phyloP scores from a whole-genome alignment of 768 basidiomycete species.

The Cystofilobasidium ferigula region DNA sequence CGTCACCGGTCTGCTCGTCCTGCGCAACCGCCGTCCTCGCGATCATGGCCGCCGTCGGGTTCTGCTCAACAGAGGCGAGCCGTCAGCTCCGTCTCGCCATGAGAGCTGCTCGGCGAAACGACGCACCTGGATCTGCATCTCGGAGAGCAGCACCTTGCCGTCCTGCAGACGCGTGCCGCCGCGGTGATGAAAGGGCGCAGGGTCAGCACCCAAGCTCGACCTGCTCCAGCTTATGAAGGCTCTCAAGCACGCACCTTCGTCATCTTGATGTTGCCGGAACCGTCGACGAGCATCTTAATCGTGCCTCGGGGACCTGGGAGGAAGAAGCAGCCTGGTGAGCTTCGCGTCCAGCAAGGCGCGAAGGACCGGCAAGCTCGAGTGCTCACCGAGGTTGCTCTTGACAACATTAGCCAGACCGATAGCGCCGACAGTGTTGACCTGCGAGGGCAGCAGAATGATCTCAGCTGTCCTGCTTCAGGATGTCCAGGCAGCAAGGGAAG shows the following conservation, averaged over 20 bases:
- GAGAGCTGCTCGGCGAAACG: background rate
- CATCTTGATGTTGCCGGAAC: slow-evolving; percentile 97
- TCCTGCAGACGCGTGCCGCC: slow-evolving; percentile 43
- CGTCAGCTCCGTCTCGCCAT: background rate
- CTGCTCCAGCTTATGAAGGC: background rate
- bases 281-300: slow-evolving; percentile 98
- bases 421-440: slow-evolving; percentile 88
- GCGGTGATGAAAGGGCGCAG: slow-evolving; percentile 2
- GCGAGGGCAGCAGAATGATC: slow-evolving; percentile 23
- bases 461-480: background rate
- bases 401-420: slow-evolving; percentile 96
- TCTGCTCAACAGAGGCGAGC: slow-evolving; percentile 39
- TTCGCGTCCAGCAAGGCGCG: background rate
- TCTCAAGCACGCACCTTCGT: slow-evolving; percentile 52
- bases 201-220: background rate
- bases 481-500: slow-evolving; percentile 24
- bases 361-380: background rate
- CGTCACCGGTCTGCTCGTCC: slow-evolving; percentile 98
- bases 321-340: slow-evolving; percentile 2
- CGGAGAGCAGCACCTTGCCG: slow-evolving; percentile 92
- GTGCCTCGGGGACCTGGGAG: slow-evolving; percentile 84
- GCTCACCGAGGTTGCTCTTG: slow-evolving; percentile 82
- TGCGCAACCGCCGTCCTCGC: slow-evolving; percentile 96
- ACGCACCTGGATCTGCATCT: slow-evolving; percentile 80
- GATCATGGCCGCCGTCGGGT: slow-evolving; percentile 98